phyloP scores from a whole-genome alignment of 1,284 basidiomycete genomes.

The Pseudozyma sp. region DNA sequence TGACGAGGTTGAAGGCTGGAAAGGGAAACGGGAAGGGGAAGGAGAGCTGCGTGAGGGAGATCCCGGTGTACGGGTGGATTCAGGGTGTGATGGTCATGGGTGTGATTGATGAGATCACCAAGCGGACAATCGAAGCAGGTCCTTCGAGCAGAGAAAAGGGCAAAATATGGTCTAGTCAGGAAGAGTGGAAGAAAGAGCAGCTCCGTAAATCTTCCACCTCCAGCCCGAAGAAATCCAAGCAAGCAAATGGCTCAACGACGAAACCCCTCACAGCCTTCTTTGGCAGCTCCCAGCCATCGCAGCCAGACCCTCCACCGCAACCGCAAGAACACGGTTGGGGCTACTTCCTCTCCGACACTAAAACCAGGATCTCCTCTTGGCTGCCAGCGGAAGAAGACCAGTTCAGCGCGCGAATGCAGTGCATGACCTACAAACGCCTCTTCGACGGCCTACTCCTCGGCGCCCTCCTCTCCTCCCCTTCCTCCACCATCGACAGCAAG shows the following conservation, averaged over 20 bases:
- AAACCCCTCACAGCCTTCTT: conserved; percentile 26
- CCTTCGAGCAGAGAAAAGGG: background rate
- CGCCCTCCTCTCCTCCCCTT: conserved; percentile 18
- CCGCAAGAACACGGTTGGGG: conserved; percentile 14
- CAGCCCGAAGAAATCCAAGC: conserved; percentile 25
- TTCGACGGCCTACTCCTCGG: conserved; percentile 47
- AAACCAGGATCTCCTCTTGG: conserved; percentile 52
- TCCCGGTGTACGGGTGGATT: conserved; percentile 62
- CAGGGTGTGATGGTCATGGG: conserved; percentile 58
- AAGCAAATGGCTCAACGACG: background rate
- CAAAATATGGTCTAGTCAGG: conserved; percentile 51
- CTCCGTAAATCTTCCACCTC: conserved; percentile 11
- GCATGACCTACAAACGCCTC: conserved; percentile 64
- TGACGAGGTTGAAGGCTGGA: conserved; percentile 1
- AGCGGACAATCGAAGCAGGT: conserved; percentile 1
- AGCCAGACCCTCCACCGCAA: background rate
- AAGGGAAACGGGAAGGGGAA: conserved; percentile 16
- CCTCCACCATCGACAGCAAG: background rate
- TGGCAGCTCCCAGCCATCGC: conserved; percentile 2
- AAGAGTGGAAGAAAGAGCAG: conserved; percentile 53
- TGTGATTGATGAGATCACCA: conserved; percentile 61
- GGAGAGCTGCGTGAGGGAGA: conserved; percentile 46
- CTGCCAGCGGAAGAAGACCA: conserved; percentile 54
- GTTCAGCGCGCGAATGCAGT: conserved; percentile 54
- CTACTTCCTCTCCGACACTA: conserved; percentile 58